Base-by-base conservation (phyloP, 306 rosid species). In the Dalbergia cochinchinensis region DNA sequence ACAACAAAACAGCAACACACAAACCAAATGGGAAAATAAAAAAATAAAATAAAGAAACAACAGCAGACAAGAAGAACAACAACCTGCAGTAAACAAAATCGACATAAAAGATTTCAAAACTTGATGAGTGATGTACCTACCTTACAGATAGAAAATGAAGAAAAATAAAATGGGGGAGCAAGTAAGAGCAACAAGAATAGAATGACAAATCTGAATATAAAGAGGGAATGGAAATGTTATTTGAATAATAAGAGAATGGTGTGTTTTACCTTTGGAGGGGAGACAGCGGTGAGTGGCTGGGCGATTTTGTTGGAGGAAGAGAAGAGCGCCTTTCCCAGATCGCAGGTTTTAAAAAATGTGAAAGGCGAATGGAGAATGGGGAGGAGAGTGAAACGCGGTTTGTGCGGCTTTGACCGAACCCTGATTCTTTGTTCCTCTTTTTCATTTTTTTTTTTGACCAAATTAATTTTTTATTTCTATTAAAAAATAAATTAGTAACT, bases 301-400 rank as follows among this genome's bases (percentile, higher is more conserved):
- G 77, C 81, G 77, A 78, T 35, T 6, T 71, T 75, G 15, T 31
- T 41, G 83, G 82, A 82, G 72, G 81, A 26, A 2, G 2, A 26
- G 31, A 26, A 33, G 70, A 12, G 33, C 18, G 41, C 20, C 55
- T 16, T 51, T 58, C 19, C 22, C 78, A 22, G 9, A 53, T 55
- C 47, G 20, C 18, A 50, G 22, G 47, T 45, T 20, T 50, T 50
- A 15, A 20, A 68, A 19, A 14, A 8, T 26, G 74, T 69, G 73
- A 70, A 18, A 62, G 73, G 44, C 11, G 14, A 31, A 5, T 15
- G 48, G 48, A 42, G 9, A 42, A 6, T 6, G 5, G 62, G 9
- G 54, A 11, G 47, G 71, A 69, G 31, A 77, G 42, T 50, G 19
- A 50, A 64, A 10, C 42, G 22, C 74, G 73, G 19, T 9, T 37